These are phyloP conservation scores for Phoma herbarum DNA, from an alignment of 2,329 filamentous ascomycete species.

Conservation along the genomic window DNA sequence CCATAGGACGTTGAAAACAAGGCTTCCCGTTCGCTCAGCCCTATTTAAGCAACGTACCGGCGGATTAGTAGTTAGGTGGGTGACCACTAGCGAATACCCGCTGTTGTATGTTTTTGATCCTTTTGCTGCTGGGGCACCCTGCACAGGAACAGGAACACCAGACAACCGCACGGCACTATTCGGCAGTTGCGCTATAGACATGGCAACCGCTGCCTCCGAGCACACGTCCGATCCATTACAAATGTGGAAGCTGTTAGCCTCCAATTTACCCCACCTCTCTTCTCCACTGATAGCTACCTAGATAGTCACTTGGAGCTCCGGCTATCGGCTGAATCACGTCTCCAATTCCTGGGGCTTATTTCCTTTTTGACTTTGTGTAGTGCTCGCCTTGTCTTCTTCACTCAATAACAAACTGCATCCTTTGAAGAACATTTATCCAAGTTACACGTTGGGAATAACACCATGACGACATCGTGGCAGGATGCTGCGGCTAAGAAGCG, in stretches of 20 bases:
- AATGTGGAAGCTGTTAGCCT: conserved; percentile 12
- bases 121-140: background rate
- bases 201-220: background rate
- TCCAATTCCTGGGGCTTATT: background rate
- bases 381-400: background rate
- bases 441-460: background rate
- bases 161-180: background rate
- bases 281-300: conserved; percentile 2
- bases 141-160: too few relatives aligned
- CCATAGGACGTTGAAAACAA: background rate
- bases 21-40: background rate
- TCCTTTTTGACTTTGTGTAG: background rate
- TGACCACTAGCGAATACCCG: background rate
- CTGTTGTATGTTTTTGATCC: background rate
- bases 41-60: background rate
- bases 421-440: background rate
- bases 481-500: conserved; percentile 62
- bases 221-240: background rate
- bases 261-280: conserved; percentile 19
- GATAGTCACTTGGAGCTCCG: conserved; percentile 1
- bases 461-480: conserved; percentile 60
- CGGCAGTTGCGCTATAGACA: background rate
- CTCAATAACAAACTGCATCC: background rate
- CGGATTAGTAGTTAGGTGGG: background rate
- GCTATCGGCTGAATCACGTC: background rate